Conservation (phyloP, 164 flowering plant species). For the Santalum album region DNA sequence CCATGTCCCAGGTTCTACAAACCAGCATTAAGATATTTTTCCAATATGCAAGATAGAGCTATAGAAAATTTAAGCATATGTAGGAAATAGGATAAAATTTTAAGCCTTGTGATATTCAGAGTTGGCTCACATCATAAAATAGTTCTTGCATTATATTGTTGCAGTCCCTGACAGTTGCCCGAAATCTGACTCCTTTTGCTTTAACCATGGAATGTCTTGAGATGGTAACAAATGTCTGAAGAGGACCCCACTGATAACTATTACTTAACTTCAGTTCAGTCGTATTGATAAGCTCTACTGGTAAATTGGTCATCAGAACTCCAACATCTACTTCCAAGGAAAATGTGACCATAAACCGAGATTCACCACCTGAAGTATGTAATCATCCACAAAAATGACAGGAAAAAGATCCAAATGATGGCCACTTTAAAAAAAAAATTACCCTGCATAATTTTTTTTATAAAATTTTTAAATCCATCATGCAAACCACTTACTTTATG, state of each 20-base stretch:
- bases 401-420: too few relatives aligned
- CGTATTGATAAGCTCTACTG: constrained; percentile 44
- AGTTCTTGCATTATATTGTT: constrained; percentile 52
- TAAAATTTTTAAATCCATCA: too few relatives aligned
- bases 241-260: constrained; percentile 72
- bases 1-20: too few relatives aligned
- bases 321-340: constrained; percentile 77
- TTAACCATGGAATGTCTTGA: constrained; percentile 54
- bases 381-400: background rate
- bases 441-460: too few relatives aligned
- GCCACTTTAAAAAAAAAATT: too few relatives aligned
- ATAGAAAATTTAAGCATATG: too few relatives aligned
- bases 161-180: constrained; percentile 57
- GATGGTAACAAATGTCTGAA: constrained; percentile 72
- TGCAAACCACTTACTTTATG: too few relatives aligned
- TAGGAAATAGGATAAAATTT: too few relatives aligned
- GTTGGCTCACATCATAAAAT: constrained; percentile 47
- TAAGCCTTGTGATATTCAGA: too few relatives aligned
- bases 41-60: too few relatives aligned
- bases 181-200: constrained; percentile 66
- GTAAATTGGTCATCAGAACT: constrained; percentile 42
- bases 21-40: too few relatives aligned
- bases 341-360: constrained; percentile 42
- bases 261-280: constrained; percentile 62
- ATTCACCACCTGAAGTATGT: constrained; percentile 47